Conservation (phyloP, 352 stramenopile genomes). For the Phytophthora sansomeana region DNA sequence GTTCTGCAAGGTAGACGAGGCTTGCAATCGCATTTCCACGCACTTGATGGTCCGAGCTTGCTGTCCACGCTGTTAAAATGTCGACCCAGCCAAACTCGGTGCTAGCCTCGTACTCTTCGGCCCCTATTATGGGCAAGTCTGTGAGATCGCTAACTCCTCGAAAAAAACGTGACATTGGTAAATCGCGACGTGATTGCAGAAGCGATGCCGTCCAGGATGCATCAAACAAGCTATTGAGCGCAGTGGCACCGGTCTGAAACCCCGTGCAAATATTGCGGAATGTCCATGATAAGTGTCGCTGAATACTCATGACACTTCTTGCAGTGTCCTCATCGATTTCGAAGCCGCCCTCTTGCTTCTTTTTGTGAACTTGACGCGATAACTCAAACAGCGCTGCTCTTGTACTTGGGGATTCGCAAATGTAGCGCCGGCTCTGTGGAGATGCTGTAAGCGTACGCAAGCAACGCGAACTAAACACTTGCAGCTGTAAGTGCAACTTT, state of each 20-base stretch:
- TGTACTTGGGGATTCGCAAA: slow-evolving; percentile 59
- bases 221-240: slow-evolving; percentile 55
- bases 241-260: slow-evolving; percentile 55
- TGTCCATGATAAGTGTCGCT: slow-evolving; percentile 47
- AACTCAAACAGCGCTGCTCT: slow-evolving; percentile 64
- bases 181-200: slow-evolving; percentile 61
- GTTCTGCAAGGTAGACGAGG: slow-evolving; percentile 69
- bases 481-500: slow-evolving; percentile 34
- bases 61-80: slow-evolving; percentile 78
- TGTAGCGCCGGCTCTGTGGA: slow-evolving; percentile 51
- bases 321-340: slow-evolving; percentile 19
- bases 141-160: slow-evolving; percentile 58
- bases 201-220: slow-evolving; percentile 44
- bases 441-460: slow-evolving; percentile 63
- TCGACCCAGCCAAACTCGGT: slow-evolving; percentile 87
- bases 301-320: slow-evolving; percentile 31
- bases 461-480: slow-evolving; percentile 54
- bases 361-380: slow-evolving; percentile 59
- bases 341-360: slow-evolving; percentile 11
- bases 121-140: slow-evolving; percentile 73
- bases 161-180: slow-evolving; percentile 81
- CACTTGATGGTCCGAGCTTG: slow-evolving; percentile 60
- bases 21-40: slow-evolving; percentile 72
- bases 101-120: slow-evolving; percentile 78
- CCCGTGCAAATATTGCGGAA: slow-evolving; percentile 76